These are phyloP conservation scores for Fusarium piperis DNA, from an alignment of 2,329 filamentous ascomycete species.

Conservation along the genomic window DNA sequence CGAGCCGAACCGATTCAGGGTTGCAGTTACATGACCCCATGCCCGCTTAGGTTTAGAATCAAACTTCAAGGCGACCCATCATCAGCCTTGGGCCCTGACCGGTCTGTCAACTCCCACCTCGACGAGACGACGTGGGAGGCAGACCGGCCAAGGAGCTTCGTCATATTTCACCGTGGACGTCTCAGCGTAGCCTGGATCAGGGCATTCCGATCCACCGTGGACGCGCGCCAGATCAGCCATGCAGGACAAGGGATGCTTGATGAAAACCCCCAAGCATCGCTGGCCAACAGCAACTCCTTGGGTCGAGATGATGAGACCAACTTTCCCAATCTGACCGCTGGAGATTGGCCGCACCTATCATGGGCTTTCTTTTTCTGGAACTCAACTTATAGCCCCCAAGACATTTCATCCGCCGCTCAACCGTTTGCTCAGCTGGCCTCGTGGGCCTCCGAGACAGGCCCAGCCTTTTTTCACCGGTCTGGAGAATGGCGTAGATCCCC, in stretches of 20 bases:
- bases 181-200: background rate
- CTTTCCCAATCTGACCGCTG: conserved; percentile 23
- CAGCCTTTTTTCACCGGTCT: conserved; percentile 40
- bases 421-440: conserved; percentile 28
- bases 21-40: conserved; percentile 3
- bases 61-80: background rate
- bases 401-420: conserved; percentile 2
- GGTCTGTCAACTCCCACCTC: conserved; percentile 19
- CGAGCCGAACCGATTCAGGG: conserved; percentile 7
- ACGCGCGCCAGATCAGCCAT: conserved; percentile 31
- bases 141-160: conserved; percentile 8
- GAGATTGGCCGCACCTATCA: conserved; percentile 31
- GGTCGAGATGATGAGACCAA: conserved; percentile 13
- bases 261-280: conserved; percentile 21
- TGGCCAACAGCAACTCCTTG: background rate
- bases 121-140: background rate
- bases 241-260: conserved; percentile 35
- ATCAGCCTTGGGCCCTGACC: conserved; percentile 30
- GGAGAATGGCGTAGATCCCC: conserved; percentile 35
- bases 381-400: conserved; percentile 4
- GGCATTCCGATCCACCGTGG: conserved; percentile 18
- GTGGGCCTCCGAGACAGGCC: conserved; percentile 27
- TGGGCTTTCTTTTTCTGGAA: background rate
- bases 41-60: conserved; percentile 1
- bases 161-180: conserved; percentile 26